Base-by-base conservation (phyloP, 1,139 yeast genomes). In the Geotrichum histeridarum region DNA sequence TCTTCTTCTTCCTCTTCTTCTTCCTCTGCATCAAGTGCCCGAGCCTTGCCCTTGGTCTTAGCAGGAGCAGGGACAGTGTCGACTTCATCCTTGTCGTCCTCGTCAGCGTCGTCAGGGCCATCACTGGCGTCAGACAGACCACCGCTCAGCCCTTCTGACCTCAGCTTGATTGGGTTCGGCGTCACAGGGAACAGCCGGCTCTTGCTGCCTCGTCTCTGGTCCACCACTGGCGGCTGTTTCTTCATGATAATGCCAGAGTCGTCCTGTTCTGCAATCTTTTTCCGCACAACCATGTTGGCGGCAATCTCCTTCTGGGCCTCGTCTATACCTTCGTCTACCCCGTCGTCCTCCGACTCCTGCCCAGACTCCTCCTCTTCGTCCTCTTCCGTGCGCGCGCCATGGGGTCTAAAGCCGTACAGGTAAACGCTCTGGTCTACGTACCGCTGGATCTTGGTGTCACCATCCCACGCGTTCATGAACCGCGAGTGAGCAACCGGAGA, bases 381-480 rank as follows among this genome's bases (percentile, higher is more conserved):
- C 9, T 38, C 51, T 9, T 42, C 42, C n/a, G 46, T 31, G 2
- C 41, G 47, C 18, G 27, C 35, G 11, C 42, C 46, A 32, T 15
- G 30, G 2, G 51, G n/a, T 30, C 30, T n/a, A 39, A 46, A 38
- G 12, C 41, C 41, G 31, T 18, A 36, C 43, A 31, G 7, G 8
- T 35, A 12, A 27, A 35, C 33, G 38, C 33, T 31, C 14, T 42
- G 46, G 33, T 37, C 51, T 15, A 55, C 57, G 42, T 54, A 59
- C 27, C 41, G 44, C 37, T 56, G 55, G 27, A 60, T 60, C 8
- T 44, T 41, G 30, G 59, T 54, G 42, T 60, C 62, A 3, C 55
- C 42, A 35, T 60, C 63, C 63, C 63, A 60, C 8, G 57, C 63
- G 31, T 60, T 60, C 30, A 50, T 53, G 1, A 51, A 27, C 6